phyloP scores from a whole-genome alignment of 306 rosid species.

The Pyrus betulifolia region DNA sequence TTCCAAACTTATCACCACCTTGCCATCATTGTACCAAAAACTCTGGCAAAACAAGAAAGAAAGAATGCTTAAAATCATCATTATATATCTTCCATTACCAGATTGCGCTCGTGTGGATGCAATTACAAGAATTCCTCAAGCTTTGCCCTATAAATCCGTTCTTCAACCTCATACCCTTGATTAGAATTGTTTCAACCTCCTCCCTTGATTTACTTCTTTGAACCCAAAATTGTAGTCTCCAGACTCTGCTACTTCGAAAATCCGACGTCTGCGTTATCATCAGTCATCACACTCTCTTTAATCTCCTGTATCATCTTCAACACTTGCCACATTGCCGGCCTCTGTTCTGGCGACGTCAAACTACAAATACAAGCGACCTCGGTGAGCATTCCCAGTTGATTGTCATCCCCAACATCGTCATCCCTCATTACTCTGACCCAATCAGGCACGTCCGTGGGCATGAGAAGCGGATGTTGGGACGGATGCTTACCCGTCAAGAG shows the following conservation, averaged over 20 bases:
- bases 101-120: neutral
- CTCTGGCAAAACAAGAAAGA: no score
- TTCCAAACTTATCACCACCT: no score
- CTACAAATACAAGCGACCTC: slow-evolving; percentile 89
- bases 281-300: slow-evolving; percentile 55
- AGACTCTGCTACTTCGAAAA: slow-evolving; percentile 21
- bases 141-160: slow-evolving; percentile 3
- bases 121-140: neutral
- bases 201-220: slow-evolving; percentile 9
- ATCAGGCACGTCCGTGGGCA: slow-evolving; percentile 58
- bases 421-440: slow-evolving; percentile 88
- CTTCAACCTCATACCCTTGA: neutral
- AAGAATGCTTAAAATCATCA: no score
- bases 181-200: neutral
- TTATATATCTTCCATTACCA: no score
- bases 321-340: slow-evolving; percentile 93
- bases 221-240: slow-evolving; percentile 1
- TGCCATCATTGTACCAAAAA: no score
- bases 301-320: slow-evolving; percentile 82
- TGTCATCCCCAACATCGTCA: slow-evolving; percentile 56
- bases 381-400: slow-evolving; percentile 69
- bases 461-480: slow-evolving; percentile 67
- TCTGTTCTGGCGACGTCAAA: slow-evolving; percentile 80
- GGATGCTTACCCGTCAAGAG: slow-evolving; percentile 87
- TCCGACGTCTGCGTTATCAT: slow-evolving; percentile 22